phyloP scores from a whole-genome alignment of 2,329 filamentous ascomycete genomes.

The Ceratocystis eucalypticola region DNA sequence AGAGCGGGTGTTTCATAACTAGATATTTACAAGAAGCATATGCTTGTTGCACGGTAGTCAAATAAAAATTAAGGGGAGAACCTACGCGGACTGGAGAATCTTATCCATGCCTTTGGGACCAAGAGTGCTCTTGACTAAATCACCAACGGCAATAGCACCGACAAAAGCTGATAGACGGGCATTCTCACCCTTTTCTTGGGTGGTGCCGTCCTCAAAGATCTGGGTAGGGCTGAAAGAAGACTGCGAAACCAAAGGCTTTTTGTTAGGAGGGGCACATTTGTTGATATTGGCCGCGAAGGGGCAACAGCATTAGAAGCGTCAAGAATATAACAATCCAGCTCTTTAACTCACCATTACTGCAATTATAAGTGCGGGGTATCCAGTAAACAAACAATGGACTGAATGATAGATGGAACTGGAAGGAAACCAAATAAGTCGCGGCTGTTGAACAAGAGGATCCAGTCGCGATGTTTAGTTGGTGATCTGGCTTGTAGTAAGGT shows the following conservation, averaged over 20 bases:
- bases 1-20: constrained; percentile 1
- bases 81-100: constrained; percentile 86
- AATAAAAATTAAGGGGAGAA: background rate
- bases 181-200: constrained; percentile 98
- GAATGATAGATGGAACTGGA: background rate
- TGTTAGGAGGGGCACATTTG: constrained; percentile 18
- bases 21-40: background rate
- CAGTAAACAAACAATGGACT: constrained; percentile 2
- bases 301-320: background rate
- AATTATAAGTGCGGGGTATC: constrained; percentile 13
- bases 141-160: constrained; percentile 92
- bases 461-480: constrained; percentile 15
- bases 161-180: constrained; percentile 96
- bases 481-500: constrained; percentile 16
- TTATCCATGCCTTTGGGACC: constrained; percentile 99
- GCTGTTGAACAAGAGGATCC: constrained; percentile 11
- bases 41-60: no score
- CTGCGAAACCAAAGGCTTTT: constrained; percentile 7
- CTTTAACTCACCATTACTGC: constrained; percentile 16
- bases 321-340: background rate
- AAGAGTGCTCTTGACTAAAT: constrained; percentile 92
- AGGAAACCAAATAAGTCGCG: constrained; percentile 10
- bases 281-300: constrained; percentile 1
- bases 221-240: constrained; percentile 73
- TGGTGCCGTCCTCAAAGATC: constrained; percentile 95